phyloP scores from a whole-genome alignment of 2,329 filamentous ascomycete genomes.

The Podosphaera xanthii region DNA sequence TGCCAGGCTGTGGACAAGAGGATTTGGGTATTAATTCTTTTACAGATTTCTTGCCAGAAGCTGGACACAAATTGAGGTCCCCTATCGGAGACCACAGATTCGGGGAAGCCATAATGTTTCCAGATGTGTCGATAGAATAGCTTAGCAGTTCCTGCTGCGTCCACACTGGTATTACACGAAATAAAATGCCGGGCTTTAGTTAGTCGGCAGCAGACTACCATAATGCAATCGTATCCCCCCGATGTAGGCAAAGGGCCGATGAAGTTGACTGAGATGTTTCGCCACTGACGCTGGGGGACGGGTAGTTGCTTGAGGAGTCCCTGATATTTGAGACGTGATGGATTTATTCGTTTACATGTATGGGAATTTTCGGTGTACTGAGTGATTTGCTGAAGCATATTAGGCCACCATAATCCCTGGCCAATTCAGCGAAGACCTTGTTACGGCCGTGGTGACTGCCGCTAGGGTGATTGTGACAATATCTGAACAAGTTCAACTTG shows the following conservation, averaged over 20 bases:
- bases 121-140: background rate
- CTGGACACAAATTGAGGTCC: background rate
- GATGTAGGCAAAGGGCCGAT: no score
- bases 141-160: no score
- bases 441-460: background rate
- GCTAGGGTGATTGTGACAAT: background rate
- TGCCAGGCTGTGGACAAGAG: no score
- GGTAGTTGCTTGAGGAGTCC: background rate
- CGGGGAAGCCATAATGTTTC: background rate
- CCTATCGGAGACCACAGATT: background rate
- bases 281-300: no score
- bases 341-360: no score
- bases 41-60: background rate
- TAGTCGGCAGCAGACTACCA: no score
- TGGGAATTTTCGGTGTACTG: no score
- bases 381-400: background rate
- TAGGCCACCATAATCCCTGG: background rate
- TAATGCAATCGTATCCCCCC: no score
- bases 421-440: background rate
- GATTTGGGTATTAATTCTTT: no score
- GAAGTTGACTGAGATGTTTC: no score
- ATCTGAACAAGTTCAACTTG: background rate
- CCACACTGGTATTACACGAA: no score
- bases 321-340: background rate
- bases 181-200: no score